phyloP scores from a whole-genome alignment of 192 early-diverging fungal genomes.

The Linnemannia exigua region DNA sequence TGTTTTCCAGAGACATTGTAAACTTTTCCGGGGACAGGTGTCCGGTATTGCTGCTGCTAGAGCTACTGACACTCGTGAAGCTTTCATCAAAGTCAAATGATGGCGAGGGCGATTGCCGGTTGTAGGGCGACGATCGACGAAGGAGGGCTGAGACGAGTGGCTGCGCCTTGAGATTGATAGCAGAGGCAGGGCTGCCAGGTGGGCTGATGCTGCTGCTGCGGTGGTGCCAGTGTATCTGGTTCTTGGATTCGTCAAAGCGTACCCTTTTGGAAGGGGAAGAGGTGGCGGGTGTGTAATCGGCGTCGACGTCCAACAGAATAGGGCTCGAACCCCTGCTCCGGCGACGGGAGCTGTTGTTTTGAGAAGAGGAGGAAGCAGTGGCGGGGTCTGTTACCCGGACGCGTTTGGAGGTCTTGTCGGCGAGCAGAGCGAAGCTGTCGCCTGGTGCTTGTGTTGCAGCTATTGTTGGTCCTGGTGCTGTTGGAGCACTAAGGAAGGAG shows the following conservation, averaged over 20 bases:
- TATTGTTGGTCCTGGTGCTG: background rate
- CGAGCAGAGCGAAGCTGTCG: constrained; percentile 21
- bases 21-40: constrained; percentile 19
- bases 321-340: background rate
- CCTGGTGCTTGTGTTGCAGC: background rate
- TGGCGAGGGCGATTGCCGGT: background rate
- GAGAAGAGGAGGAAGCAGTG: background rate
- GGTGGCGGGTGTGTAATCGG: background rate
- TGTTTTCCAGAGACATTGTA: constrained; percentile 24
- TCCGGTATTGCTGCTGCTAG: background rate
- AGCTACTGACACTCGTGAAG: background rate
- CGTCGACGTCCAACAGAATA: background rate
- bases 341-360: background rate
- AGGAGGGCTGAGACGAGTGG: background rate
- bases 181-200: background rate
- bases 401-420: constrained; percentile 27
- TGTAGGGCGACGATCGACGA: background rate
- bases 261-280: constrained; percentile 4
- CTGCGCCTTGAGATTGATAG: constrained; percentile 2
- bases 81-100: background rate
- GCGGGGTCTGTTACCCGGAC: constrained; percentile 16
- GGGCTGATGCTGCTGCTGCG: constrained; percentile 20
- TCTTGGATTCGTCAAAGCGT: constrained; percentile 40
- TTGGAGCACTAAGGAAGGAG: background rate
- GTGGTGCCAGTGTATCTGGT: constrained; percentile 13